phyloP scores from a whole-genome alignment of 495 filamentous ascomycete species.

The Penicillium silybi region DNA sequence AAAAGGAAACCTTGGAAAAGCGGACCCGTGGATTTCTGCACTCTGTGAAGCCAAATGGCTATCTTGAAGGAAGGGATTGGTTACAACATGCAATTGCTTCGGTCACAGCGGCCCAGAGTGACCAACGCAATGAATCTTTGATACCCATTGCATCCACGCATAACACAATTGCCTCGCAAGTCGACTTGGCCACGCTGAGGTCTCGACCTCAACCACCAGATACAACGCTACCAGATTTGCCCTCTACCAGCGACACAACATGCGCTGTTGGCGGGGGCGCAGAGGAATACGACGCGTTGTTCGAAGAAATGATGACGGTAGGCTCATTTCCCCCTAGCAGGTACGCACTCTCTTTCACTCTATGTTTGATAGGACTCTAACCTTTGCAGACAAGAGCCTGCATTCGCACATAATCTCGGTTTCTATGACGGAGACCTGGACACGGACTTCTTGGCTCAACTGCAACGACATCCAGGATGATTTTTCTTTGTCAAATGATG shows the following conservation, averaged over 20 bases:
- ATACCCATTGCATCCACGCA: not conserved
- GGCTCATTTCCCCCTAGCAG: constrained; percentile 12
- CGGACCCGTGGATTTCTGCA: not conserved
- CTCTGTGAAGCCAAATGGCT: not conserved
- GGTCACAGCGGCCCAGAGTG: not conserved
- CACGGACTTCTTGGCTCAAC: constrained; percentile 22
- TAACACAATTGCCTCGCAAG: not conserved
- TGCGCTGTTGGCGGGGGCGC: not conserved
- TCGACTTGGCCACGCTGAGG: not conserved
- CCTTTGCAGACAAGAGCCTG: constrained; percentile 13
- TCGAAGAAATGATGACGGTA: constrained; percentile 19
- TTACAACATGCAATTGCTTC: not conserved
- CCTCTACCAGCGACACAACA: not conserved
- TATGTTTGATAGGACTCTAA: not conserved
- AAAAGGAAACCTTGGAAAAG: not conserved
- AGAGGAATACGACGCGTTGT: constrained; percentile 20
- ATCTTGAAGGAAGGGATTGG: not conserved
- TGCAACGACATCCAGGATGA: constrained; percentile 13
- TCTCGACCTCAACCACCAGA: not conserved
- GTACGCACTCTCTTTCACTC: constrained; percentile 1
- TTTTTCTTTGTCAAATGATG: too few species aligned
- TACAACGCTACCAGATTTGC: not conserved
- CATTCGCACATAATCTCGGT: constrained; percentile 27
- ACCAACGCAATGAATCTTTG: not conserved
- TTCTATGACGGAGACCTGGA: constrained; percentile 25